Percentiles rank a stretch among this genome's conserved stretches.
These are phyloP conservation scores for Metschnikowia dekortorum DNA, from an alignment of 805 yeast genomes.

Conservation along the genomic window DNA sequence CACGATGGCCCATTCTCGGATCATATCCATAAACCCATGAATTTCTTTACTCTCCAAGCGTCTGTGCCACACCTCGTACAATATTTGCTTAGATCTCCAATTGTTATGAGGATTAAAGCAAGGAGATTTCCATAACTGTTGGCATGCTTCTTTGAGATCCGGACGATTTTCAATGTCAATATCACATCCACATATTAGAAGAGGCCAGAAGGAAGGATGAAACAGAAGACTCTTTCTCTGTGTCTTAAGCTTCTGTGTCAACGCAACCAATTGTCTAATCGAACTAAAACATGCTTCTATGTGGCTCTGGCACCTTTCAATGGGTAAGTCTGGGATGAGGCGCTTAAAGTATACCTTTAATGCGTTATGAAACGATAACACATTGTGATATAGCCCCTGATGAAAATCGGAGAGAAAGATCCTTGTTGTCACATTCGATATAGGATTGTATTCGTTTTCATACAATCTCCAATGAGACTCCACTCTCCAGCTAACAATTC, in stretches of 20 bases:
- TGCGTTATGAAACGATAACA: slow-evolving; percentile 39
- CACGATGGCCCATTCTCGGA: slow-evolving; percentile 50
- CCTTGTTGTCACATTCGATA: slow-evolving; percentile 13
- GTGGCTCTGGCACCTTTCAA: slow-evolving; percentile 30
- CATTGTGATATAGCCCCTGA: slow-evolving; percentile 35
- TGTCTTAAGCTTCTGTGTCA: slow-evolving; percentile 11
- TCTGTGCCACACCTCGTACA: slow-evolving; percentile 49
- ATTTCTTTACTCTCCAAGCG: slow-evolving; percentile 30
- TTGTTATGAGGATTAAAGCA: slow-evolving; percentile 30
- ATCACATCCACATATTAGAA: slow-evolving; percentile 37
- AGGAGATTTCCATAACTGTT: slow-evolving; percentile 28
- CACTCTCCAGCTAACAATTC: slow-evolving; percentile 42
- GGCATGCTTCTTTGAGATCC: slow-evolving; percentile 28
- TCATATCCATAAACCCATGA: slow-evolving; percentile 48
- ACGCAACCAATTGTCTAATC: slow-evolving; percentile 23
- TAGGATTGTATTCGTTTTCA: slow-evolving; percentile 17
- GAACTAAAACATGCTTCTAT: slow-evolving; percentile 33
- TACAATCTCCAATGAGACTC: slow-evolving; percentile 39
- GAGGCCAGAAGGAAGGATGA: slow-evolving; percentile 46
- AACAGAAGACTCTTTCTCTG: slow-evolving; percentile 19
- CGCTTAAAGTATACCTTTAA: slow-evolving; percentile 42
- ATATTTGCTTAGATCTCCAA: slow-evolving; percentile 54
- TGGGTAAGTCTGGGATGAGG: slow-evolving; percentile 41
- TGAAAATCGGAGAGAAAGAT: slow-evolving; percentile 36
- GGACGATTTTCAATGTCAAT: slow-evolving; percentile 20